Percentiles rank a stretch among this genome's conserved stretches.
Conservation (phyloP, 331 rosid species). For the Malus hybrid region DNA sequence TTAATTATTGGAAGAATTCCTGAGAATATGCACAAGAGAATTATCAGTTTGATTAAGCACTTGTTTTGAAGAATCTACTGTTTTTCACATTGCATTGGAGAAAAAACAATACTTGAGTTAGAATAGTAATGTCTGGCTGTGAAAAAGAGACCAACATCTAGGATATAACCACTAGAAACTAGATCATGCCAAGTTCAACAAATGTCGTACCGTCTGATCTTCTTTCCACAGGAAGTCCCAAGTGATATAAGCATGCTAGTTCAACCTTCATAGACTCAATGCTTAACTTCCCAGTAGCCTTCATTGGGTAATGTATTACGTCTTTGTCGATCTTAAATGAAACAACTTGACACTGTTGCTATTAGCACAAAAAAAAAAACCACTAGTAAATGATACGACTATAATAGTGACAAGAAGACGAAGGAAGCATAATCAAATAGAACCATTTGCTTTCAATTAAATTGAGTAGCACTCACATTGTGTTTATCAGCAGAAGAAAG, state of each 20-base stretch:
- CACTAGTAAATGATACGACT: constrained; percentile 14
- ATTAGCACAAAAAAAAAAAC: constrained; percentile 31
- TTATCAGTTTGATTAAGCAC: background rate
- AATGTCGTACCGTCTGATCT: constrained; percentile 65
- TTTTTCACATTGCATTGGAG: too few species aligned
- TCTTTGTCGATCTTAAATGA: constrained; percentile 51
- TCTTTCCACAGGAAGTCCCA: constrained; percentile 62
- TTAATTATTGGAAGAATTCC: constrained; percentile 80
- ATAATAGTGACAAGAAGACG: background rate
- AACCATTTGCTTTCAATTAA: constrained; percentile 6
- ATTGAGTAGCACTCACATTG: constrained; percentile 53
- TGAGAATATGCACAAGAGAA: constrained; percentile 20
- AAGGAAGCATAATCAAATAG: constrained; percentile 12
- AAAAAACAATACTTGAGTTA: too few species aligned
- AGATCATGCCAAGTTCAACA: background rate
- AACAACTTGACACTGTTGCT: constrained; percentile 1
- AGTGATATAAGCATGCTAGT: constrained; percentile 76
- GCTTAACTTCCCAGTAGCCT: constrained; percentile 34
- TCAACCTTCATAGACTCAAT: constrained; percentile 60
- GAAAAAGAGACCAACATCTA: background rate
- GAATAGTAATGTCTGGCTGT: too few species aligned
- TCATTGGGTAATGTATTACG: constrained; percentile 31
- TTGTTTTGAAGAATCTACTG: background rate
- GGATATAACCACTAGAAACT: background rate
- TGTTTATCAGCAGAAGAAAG: constrained; percentile 23